phyloP scores from a whole-genome alignment of 2,329 filamentous ascomycete genomes.

The Fusarium continuum region DNA sequence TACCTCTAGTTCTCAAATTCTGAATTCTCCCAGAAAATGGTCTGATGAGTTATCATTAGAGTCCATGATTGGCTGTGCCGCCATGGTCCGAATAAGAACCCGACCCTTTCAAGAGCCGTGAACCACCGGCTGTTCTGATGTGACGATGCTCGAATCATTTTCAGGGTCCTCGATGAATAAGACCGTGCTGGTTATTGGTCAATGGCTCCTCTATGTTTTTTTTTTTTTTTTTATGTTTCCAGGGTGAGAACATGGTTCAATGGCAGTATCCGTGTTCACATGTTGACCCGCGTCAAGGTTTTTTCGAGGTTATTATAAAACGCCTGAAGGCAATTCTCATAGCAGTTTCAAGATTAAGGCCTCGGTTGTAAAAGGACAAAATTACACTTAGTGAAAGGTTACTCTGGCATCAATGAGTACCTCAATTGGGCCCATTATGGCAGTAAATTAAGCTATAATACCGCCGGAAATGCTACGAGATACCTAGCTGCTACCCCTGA shows the following conservation, averaged over 20 bases:
- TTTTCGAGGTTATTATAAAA: not conserved
- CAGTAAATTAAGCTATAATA: not conserved
- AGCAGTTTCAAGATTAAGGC: not conserved
- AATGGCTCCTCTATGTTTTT: constrained; percentile 20
- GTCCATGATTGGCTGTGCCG: constrained; percentile 23
- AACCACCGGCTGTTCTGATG: constrained; percentile 21
- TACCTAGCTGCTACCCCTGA: constrained; percentile 5
- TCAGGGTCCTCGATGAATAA: constrained; percentile 43
- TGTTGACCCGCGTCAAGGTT: not conserved
- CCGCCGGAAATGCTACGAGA: constrained; percentile 1
- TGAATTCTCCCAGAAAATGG: constrained; percentile 23
- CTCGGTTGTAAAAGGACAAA: not conserved
- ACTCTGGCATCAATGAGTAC: not conserved
- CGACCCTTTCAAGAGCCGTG: constrained; percentile 27
- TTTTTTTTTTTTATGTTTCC: not conserved
- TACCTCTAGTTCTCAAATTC: not conserved
- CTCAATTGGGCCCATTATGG: too few species aligned
- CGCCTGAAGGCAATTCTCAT: not conserved
- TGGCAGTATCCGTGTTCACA: constrained; percentile 18
- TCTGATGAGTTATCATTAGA: constrained; percentile 32
- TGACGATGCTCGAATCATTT: constrained; percentile 39
- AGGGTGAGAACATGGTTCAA: constrained; percentile 1
- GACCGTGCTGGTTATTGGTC: constrained; percentile 37
- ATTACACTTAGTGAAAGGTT: not conserved
- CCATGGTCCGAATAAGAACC: constrained; percentile 42